Percentiles rank a stretch among this genome's conserved stretches.
These are phyloP conservation scores for Penicillium dipodomyicola DNA, from an alignment of 495 filamentous ascomycete genomes.

Conservation along the genomic window DNA sequence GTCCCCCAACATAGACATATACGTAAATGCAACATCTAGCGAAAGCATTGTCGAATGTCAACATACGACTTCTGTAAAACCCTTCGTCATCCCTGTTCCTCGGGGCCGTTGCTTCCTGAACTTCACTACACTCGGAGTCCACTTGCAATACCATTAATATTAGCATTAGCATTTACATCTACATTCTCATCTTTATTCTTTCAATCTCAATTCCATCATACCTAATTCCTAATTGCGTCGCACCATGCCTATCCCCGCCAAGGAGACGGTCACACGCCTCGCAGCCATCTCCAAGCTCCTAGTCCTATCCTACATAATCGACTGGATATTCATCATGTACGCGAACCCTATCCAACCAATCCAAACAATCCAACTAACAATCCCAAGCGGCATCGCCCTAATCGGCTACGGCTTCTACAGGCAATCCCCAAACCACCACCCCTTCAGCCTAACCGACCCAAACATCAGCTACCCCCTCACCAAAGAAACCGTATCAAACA, in stretches of 20 bases:
- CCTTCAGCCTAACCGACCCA: slow-evolving; percentile 53
- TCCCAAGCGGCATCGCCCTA: slow-evolving; percentile 40
- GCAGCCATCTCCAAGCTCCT: slow-evolving; percentile 36
- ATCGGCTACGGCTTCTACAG: slow-evolving; percentile 47
- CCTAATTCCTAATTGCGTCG: background rate
- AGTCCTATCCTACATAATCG: slow-evolving; percentile 50
- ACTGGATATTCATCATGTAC: slow-evolving; percentile 55
- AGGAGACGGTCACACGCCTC: background rate
- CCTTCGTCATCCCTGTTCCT: background rate
- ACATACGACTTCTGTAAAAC: slow-evolving; percentile 22
- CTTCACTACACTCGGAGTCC: background rate
- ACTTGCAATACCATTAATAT: too few species aligned
- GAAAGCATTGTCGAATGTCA: background rate
- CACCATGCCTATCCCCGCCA: background rate
- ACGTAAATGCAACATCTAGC: background rate
- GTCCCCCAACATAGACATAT: background rate
- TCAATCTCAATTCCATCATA: background rate
- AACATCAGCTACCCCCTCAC: slow-evolving; percentile 58
- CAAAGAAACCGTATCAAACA: slow-evolving; percentile 55
- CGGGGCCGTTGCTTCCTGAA: background rate
- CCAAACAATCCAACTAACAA: slow-evolving; percentile 5
- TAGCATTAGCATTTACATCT: too few species aligned
- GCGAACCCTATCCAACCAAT: slow-evolving; percentile 6
- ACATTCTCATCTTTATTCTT: too few species aligned
- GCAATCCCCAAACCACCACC: slow-evolving; percentile 40